Conservation (phyloP, 345 rosid genomes). For the Mangifera indica region DNA sequence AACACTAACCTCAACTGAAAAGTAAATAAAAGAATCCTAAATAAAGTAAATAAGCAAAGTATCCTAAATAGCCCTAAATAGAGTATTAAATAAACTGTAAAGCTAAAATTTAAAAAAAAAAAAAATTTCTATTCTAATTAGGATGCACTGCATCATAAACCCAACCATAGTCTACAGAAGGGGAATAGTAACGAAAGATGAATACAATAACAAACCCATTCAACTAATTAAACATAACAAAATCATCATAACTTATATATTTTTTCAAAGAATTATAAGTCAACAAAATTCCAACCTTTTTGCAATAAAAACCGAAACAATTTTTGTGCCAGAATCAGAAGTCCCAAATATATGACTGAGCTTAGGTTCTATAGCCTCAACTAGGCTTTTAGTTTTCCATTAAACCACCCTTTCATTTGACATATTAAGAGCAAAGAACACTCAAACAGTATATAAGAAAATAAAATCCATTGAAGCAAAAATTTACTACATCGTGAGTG, state of each 20-base stretch:
- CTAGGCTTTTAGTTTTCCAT: not conserved
- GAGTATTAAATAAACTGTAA: too few relatives aligned
- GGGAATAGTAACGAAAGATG: not conserved
- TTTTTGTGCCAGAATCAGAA: not conserved
- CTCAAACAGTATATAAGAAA: not conserved
- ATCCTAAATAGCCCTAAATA: too few relatives aligned
- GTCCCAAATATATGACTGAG: not conserved
- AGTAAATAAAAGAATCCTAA: too few relatives aligned
- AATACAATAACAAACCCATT: slow-evolving; percentile 1
- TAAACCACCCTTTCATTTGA: not conserved
- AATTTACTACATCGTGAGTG: too few relatives aligned
- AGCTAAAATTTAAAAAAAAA: too few relatives aligned
- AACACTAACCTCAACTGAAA: too few relatives aligned
- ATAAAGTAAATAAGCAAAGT: too few relatives aligned
- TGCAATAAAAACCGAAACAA: not conserved
- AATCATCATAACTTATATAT: not conserved
- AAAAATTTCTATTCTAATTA: too few relatives aligned
- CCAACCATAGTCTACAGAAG: not conserved
- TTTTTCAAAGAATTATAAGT: not conserved
- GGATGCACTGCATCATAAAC: not conserved
- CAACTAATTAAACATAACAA: not conserved
- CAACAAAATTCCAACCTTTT: not conserved
- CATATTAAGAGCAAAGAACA: not conserved
- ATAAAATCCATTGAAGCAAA: not conserved
- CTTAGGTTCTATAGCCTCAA: not conserved